Base-by-base conservation (phyloP, 2,329 filamentous ascomycete species). In the Incumbomyces lentus region DNA sequence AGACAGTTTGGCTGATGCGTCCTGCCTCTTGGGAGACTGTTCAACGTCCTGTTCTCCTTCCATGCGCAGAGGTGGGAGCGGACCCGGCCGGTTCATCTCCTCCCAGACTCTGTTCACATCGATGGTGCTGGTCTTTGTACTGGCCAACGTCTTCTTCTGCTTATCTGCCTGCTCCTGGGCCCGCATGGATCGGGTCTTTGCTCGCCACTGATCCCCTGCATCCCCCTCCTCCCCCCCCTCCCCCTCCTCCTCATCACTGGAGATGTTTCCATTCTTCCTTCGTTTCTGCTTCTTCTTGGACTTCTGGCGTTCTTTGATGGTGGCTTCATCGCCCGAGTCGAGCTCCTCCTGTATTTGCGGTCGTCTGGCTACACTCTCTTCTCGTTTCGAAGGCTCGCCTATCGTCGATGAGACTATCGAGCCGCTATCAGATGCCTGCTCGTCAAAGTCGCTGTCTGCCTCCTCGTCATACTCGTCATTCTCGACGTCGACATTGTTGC, bases 261-360 rank as follows among this genome's bases (percentile, higher is more conserved):
- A 40, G 8, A 46, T n/a, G 29, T 40, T 14, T 8, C 12, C 44
- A 29, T 37, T 22, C 18, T 37, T 45, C 39, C 55, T 58, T 6
- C 49, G 44, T 43, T 59, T 63, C 41, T 59, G 61, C 35, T 58
- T 58, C 44, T 63, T 65, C 55, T 64, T 66, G 34, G 60, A 60
- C 52, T 67, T 72, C 47, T 43, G 49, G 11, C 43, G 54, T 50
- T 70, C 73, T 46, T 62, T 63, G 35, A 78, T 75, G n/a, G 71
- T 76, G 6, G 63, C 69, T 54, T 78, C 75, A 53, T 78, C 75
- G 2, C 75, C 75, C 7, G 74, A 76, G 48, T 76, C 71, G 3
- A 76, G 59, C 32, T 68, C 70, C 5, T 62, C 61, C n/a, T n/a
- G n/a, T 8, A 62, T 38, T 17, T 26, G 14, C 19, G 30, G 32